Base-by-base conservation (phyloP, 1,139 yeast species). In the Saccharomyces hybrid region DNA sequence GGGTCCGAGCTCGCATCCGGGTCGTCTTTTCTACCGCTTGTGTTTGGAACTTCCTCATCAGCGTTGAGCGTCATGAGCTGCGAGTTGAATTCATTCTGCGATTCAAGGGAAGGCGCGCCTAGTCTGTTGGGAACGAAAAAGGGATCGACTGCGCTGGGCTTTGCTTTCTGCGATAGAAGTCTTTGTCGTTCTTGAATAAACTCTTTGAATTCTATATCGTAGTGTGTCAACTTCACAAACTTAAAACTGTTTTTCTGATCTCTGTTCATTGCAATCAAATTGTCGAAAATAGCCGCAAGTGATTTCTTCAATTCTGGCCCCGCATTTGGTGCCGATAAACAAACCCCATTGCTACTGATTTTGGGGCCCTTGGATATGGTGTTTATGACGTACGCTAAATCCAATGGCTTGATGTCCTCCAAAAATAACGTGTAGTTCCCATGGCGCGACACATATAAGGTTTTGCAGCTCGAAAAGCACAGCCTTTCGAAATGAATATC, bases 81-180 rank as follows among this genome's bases (percentile, higher is more conserved):
- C 2, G 68, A 64, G 49, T 62, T 60, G 29, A 61, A 61, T 16
- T 62, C 66, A 47, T 57, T 52, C 47, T 62, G 64, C 7, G 65
- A 58, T 19, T 56, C 61, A n/a, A 52, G 34, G 11, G 49, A 41
- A 13, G 53, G 26, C 8, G 14, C 11, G 13, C 31, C 29, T 9
- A 48, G 23, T 11, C 52, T 51, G 19, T 47, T 34, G 2, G 47
- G 54, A 11, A 53, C 55, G 41, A 31, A 14, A 6, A 48, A 48
- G 26, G 48, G 29, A 47, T 57, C 60, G 7, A 62, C 38, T 34
- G 63, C 62, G 41, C 60, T 59, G 26, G 26, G 31, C 11, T 7
- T 47, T 28, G 25, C 27, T 23, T 25, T 25, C 42, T 34, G 46
- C 3, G 2, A 32, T 31, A 48, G 5, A n/a, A 32, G 25, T 31